phyloP scores from a whole-genome alignment of 2,329 filamentous ascomycete genomes.

The Colletotrichum tanaceti region DNA sequence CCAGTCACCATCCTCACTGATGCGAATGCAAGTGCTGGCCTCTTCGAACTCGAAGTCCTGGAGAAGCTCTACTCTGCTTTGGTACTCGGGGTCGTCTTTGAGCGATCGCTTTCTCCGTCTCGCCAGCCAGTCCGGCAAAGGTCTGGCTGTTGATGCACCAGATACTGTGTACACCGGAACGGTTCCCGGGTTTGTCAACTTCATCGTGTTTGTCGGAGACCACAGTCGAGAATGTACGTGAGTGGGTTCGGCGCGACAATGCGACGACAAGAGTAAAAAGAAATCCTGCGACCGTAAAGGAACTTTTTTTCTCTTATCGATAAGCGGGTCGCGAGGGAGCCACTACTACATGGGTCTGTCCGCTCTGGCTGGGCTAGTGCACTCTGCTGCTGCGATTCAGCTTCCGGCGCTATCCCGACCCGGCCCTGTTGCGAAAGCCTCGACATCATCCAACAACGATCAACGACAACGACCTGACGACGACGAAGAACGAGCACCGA shows the following conservation, averaged over 20 bases:
- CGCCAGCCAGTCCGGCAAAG: constrained; percentile 94
- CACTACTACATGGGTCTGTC: not conserved
- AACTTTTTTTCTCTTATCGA: constrained; percentile 35
- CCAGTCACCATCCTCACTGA: constrained; percentile 97
- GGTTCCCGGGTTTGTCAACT: constrained; percentile 82
- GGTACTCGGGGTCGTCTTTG: constrained; percentile 92
- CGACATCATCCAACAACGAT: constrained; percentile 15
- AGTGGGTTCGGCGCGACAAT: constrained; percentile 31
- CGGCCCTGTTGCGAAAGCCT: constrained; percentile 30
- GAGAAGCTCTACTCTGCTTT: constrained; percentile 91
- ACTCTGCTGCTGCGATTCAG: constrained; percentile 29
- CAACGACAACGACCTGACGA: not conserved
- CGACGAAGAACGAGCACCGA: constrained; percentile 8
- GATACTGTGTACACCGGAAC: constrained; percentile 96
- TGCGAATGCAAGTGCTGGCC: constrained; percentile 87
- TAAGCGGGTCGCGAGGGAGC: not conserved
- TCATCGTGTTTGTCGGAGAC: constrained; percentile 64
- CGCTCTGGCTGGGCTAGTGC: constrained; percentile 26
- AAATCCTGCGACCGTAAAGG: constrained; percentile 25
- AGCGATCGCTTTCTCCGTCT: constrained; percentile 88
- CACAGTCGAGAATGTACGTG: constrained; percentile 6
- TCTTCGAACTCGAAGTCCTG: constrained; percentile 99
- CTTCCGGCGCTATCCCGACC: constrained; percentile 32
- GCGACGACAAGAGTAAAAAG: constrained; percentile 25
- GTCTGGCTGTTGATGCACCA: constrained; percentile 86